Percentiles rank a stretch among this genome's conserved stretches.
Conservation (phyloP, 306 rosid genomes). For the Vachellia collinsii region DNA sequence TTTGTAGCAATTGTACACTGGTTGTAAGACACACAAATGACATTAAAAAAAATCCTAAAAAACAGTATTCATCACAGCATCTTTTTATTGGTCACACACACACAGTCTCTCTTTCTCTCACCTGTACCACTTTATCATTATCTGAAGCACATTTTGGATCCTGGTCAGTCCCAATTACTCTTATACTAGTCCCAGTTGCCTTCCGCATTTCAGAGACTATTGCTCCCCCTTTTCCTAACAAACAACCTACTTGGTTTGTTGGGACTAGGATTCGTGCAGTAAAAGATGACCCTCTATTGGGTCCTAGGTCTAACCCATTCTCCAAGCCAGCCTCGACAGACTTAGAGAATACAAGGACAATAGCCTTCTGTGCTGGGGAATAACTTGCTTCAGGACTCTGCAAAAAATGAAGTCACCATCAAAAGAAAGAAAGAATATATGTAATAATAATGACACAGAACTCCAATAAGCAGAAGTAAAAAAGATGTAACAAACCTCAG, state of each 20-base stretch:
- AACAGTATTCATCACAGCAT: conserved; percentile 22
- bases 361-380: conserved; percentile 87
- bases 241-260: conserved; percentile 86
- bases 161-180: conserved; percentile 64
- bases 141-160: conserved; percentile 77
- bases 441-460: conserved; percentile 12
- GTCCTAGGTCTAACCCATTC: conserved; percentile 59
- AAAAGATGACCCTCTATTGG: conserved; percentile 54
- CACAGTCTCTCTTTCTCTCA: not conserved
- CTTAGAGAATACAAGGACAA: conserved; percentile 81
- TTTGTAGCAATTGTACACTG: not conserved
- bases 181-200: conserved; percentile 71
- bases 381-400: conserved; percentile 76
- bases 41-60: conserved; percentile 15
- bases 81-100: conserved; percentile 8
- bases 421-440: not conserved
- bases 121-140: conserved; percentile 77
- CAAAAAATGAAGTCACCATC: conserved; percentile 35
- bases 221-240: conserved; percentile 90
- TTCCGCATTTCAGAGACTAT: conserved; percentile 82
- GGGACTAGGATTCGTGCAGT: conserved; percentile 75
- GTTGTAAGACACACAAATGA: conserved; percentile 23
- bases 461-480: conserved; percentile 24
- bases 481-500: conserved; percentile 66
- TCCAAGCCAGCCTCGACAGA: conserved; percentile 60